Percentiles rank a stretch among this genome's conserved stretches.
phyloP scores from a whole-genome alignment of 139 green algal genomes.

The Yamagishiella unicocca region DNA sequence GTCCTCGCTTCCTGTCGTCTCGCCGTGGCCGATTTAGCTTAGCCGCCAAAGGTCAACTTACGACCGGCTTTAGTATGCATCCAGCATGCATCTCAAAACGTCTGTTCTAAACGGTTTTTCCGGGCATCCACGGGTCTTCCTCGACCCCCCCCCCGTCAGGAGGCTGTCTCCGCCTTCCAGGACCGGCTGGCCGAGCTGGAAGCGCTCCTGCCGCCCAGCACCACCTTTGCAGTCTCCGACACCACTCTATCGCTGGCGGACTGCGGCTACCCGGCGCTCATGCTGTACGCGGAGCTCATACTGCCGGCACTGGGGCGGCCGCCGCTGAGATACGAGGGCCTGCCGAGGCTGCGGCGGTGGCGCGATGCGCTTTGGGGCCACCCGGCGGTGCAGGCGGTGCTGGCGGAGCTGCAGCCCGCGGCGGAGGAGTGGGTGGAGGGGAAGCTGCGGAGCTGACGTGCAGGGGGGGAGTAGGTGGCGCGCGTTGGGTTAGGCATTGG shows the following conservation, averaged over 20 bases:
- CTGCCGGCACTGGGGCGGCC: slow-evolving; percentile 41
- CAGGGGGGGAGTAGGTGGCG: no score
- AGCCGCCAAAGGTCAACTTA: no score
- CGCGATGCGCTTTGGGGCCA: slow-evolving; percentile 27
- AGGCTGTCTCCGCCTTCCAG: slow-evolving; percentile 23
- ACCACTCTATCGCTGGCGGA: slow-evolving; percentile 41
- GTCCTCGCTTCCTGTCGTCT: no score
- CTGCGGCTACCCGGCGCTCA: slow-evolving; percentile 49
- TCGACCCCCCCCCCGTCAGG: background rate
- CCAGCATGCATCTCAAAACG: no score
- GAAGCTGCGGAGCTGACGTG: slow-evolving; percentile 25
- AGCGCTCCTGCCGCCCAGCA: background rate
- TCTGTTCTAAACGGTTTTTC: no score
- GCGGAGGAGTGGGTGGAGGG: slow-evolving; percentile 15
- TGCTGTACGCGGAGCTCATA: slow-evolving; percentile 52
- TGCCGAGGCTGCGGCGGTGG: slow-evolving; percentile 5
- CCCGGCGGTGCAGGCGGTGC: slow-evolving; percentile 6
- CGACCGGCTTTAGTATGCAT: no score
- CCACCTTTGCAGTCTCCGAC: background rate
- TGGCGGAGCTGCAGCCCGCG: slow-evolving; percentile 12
- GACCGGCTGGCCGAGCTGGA: slow-evolving; percentile 37
- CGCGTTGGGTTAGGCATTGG: no score
- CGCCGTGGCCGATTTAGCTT: no score
- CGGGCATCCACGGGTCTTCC: no score
- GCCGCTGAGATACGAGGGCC: background rate